phyloP scores from a whole-genome alignment of 2,329 filamentous ascomycete genomes.

The Penicillium griseofulvum region DNA sequence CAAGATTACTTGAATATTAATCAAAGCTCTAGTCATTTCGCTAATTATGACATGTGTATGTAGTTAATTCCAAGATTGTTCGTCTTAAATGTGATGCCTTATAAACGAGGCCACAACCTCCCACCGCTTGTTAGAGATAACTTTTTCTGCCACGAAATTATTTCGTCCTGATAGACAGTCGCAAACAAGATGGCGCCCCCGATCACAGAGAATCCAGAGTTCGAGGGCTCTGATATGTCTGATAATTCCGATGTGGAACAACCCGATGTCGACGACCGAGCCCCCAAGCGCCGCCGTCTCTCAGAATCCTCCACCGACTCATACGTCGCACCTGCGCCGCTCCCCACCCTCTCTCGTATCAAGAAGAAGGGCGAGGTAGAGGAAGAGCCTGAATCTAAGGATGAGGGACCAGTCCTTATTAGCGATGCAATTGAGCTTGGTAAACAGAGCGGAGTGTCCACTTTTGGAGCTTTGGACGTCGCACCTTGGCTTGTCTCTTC shows the following conservation, averaged over 20 bases:
- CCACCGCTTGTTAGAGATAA: conserved; percentile 30
- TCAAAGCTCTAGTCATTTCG: not conserved
- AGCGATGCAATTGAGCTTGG: conserved; percentile 42
- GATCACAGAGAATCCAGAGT: conserved; percentile 20
- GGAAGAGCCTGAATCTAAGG: conserved; percentile 16
- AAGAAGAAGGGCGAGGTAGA: conserved; percentile 37
- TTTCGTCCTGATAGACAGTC: conserved; percentile 22
- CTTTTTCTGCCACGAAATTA: conserved; percentile 36
- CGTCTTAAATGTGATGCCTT: not conserved
- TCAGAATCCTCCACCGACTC: conserved; percentile 38
- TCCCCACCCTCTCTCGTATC: conserved; percentile 42
- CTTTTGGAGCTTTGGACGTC: conserved; percentile 70
- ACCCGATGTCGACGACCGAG: conserved; percentile 27
- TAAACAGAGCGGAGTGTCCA: conserved; percentile 48
- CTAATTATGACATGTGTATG: not conserved
- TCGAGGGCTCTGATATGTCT: conserved; percentile 26
- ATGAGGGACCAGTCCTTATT: conserved; percentile 40
- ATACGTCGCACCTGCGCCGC: conserved; percentile 34
- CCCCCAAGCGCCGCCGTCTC: conserved; percentile 41
- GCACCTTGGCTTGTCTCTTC: conserved; percentile 86
- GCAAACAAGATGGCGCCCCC: conserved; percentile 31
- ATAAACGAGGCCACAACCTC: not conserved
- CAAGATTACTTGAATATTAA: too few species aligned
- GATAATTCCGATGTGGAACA: conserved; percentile 21
- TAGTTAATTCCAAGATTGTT: not conserved